A percentile compares a stretch with the other conserved stretches of the same genome.
phyloP scores from a whole-genome alignment of 495 filamentous ascomycete genomes.

The Margaritispora aquatica region DNA sequence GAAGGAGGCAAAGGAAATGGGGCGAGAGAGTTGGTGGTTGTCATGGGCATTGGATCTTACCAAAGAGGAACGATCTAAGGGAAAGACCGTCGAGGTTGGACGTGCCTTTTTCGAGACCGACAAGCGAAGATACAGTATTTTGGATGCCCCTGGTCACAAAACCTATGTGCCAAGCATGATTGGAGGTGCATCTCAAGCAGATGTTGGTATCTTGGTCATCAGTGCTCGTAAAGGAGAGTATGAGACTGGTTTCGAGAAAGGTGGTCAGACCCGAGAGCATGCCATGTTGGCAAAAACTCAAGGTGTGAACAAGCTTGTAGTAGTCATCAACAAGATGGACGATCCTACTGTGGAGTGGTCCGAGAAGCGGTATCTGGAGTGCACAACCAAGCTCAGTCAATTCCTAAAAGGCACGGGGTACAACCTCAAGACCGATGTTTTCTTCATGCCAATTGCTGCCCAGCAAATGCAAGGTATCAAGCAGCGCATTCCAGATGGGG shows the following conservation, averaged over 20 bases:
- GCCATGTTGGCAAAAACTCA: constrained; percentile 97
- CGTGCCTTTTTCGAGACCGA: constrained; percentile 95
- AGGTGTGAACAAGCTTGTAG: constrained; percentile 87
- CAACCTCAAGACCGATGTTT: constrained; percentile 83
- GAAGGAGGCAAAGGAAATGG: constrained; percentile 89
- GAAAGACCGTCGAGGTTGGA: constrained; percentile 97
- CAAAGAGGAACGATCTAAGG: constrained; percentile 92
- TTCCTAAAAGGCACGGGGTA: constrained; percentile 92
- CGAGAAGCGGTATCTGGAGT: constrained; percentile 85
- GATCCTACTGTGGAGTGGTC: constrained; percentile 94
- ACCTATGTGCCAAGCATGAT: constrained; percentile 96
- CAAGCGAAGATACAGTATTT: constrained; percentile 80
- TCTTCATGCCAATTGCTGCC: constrained; percentile 95
- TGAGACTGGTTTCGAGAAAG: constrained; percentile 99
- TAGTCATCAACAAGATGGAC: constrained; percentile 98
- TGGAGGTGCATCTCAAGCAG: constrained; percentile 91
- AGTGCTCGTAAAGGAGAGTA: constrained; percentile 97
- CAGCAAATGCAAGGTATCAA: constrained; percentile 82
- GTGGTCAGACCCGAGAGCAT: constrained; percentile 95
- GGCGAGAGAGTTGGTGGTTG: constrained; percentile 97
- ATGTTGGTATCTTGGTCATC: constrained; percentile 94
- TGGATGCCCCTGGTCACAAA: constrained; percentile 96
- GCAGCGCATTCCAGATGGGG: constrained; percentile 70
- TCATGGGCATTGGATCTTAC: constrained; percentile 97
- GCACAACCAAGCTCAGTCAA: constrained; percentile 75